Evolutionary conservation across 345 rosid species (phyloP).

Genomic region (Linum trigynum): DNA sequence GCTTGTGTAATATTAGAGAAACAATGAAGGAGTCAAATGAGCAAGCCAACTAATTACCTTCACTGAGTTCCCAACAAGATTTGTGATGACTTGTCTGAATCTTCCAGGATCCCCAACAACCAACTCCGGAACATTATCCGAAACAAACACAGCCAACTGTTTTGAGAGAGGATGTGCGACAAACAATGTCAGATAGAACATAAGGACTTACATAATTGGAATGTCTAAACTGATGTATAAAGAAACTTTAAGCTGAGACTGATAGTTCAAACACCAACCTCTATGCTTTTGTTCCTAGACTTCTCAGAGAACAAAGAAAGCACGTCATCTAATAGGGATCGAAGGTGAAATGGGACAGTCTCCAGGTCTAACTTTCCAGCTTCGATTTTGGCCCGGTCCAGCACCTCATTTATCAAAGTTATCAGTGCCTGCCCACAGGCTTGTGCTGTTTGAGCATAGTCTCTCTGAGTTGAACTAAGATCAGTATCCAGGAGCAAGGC

Average conservation of each 20-base stretch:
- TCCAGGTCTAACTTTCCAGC: conserved; percentile 89
- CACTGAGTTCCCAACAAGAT: conserved; percentile 94
- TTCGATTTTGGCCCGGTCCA: conserved; percentile 96
- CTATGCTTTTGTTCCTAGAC: conserved; percentile 78
- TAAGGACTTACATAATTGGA: neutral
- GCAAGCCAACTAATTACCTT: conserved; percentile 44
- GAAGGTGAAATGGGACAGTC: conserved; percentile 64
- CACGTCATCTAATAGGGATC: conserved; percentile 87
- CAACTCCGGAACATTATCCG: conserved; percentile 80
- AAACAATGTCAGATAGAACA: conserved; percentile 15
- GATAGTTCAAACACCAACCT: conserved; percentile 38
- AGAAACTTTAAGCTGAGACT: no score
- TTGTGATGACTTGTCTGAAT: conserved; percentile 88
- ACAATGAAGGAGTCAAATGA: neutral
- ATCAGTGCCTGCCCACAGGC: conserved; percentile 92
- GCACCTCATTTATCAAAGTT: conserved; percentile 86
- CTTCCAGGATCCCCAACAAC: conserved; percentile 92
- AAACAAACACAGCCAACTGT: conserved; percentile 88
- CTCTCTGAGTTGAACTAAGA: conserved; percentile 81
- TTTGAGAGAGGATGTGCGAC: conserved; percentile 3
- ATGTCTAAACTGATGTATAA: neutral
- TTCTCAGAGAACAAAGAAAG: conserved; percentile 93
- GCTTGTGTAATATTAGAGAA: no score
- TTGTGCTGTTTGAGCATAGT: conserved; percentile 94
- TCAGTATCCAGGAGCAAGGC: conserved; percentile 88